Evolutionary conservation across 305 asterid genomes (phyloP).

Genomic region (Fraxinus floribunda): DNA sequence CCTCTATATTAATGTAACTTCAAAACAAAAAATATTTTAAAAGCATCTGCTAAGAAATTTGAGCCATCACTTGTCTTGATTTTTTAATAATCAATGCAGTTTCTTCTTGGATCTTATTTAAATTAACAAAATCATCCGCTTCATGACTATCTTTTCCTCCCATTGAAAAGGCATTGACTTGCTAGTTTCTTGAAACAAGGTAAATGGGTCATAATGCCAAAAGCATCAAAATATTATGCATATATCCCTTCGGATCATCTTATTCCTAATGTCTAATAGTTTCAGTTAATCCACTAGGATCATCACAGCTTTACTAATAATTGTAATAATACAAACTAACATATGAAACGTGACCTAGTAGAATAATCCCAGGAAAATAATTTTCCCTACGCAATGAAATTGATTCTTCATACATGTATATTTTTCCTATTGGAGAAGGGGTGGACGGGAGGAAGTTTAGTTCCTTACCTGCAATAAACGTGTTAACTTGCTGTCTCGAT

Average conservation of each 20-base stretch:
- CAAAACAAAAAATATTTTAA: not conserved
- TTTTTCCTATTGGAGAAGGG: conserved; percentile 5
- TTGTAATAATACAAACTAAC: not conserved
- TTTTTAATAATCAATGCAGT: not conserved
- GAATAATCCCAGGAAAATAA: not conserved
- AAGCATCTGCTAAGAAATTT: not conserved
- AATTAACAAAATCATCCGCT: not conserved
- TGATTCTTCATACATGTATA: not conserved
- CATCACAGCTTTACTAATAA: not conserved
- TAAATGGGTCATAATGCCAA: not conserved
- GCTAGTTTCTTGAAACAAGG: not conserved
- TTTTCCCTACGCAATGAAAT: not conserved
- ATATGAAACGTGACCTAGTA: not conserved
- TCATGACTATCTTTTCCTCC: not conserved
- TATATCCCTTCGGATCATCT: not conserved
- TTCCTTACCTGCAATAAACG: conserved; percentile 75
- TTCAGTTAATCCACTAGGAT: not conserved
- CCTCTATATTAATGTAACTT: not conserved
- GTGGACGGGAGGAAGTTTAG: not conserved
- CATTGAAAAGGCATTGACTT: not conserved
- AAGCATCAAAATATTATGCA: not conserved
- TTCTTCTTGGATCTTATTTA: not conserved
- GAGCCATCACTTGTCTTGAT: not conserved
- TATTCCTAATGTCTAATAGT: not conserved
- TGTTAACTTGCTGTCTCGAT: conserved; percentile 93